Base-by-base conservation (phyloP, 768 basidiomycete genomes). In the Pulveroboletus sp. region DNA sequence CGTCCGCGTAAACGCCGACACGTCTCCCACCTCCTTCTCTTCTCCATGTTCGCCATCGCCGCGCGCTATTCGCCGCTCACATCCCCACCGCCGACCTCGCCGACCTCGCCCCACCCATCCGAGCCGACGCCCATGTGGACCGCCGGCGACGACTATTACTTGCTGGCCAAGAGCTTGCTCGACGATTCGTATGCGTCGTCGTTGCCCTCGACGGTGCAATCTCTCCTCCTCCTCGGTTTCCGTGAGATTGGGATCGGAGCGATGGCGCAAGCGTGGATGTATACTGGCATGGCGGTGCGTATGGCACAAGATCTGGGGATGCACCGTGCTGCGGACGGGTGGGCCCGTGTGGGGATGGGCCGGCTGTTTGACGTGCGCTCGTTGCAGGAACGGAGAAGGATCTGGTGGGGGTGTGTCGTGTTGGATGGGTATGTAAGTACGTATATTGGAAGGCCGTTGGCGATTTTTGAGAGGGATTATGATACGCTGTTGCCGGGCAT, bases 221-320 rank as follows among this genome's bases (percentile, higher is more conserved):
- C 90, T 6, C 69, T 94, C 17, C 74, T 94, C 10, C 75, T 94
- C 10, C 77, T 93, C 70, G 86, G 85, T 7, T 93, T 87, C 61
- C 77, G 91, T 8, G 90, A 94, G 67, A 78, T 91, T 35, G 92
- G 92, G 3, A 87, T 92, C 50, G 92, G 89, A 38, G 82, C 88
- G 16, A 94, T 93, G 90, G 85, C 86, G 8, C 81, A 86, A 65
- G 85, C 88, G 27, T 94, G 91, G 92, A 77, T 83, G 10, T 90
- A 86, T 61, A 78, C 84, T 17, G 90, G 91, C 11, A 88, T 90
- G 85, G 90, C 87, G 1, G 84, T 94, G 32, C 78, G 92, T n/a
- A 92, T 94, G 90, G 90, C 90, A 14, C 90, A 90, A 67, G 90
- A 92, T 66, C 66, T 92, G 46, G 90, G 90, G 8, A 80, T 92